phyloP scores from a whole-genome alignment of 2,329 filamentous ascomycete genomes.

The Arthrobotrys pseudoclavata region DNA sequence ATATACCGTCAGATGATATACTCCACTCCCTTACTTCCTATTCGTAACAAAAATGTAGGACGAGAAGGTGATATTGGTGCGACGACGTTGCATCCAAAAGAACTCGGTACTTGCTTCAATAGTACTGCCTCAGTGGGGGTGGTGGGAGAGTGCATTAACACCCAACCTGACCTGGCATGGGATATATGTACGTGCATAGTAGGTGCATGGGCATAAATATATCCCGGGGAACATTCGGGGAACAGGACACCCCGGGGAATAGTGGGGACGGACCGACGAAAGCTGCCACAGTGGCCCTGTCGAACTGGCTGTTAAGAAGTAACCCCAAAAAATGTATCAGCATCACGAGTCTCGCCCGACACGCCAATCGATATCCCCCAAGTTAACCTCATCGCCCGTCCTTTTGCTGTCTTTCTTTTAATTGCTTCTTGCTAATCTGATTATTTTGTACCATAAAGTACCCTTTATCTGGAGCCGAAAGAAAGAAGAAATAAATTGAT shows the following conservation, averaged over 20 bases:
- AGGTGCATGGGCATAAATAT: too few relatives aligned
- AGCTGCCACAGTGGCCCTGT: constrained; percentile 48
- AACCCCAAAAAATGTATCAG: constrained; percentile 4
- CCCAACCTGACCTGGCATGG: too few relatives aligned
- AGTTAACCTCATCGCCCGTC: constrained; percentile 15
- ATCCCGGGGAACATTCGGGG: too few relatives aligned
- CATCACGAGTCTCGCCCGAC: constrained; percentile 45
- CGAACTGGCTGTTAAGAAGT: not conserved
- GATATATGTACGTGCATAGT: too few relatives aligned
- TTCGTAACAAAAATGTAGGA: too few relatives aligned
- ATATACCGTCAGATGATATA: too few relatives aligned
- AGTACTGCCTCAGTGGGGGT: not conserved
- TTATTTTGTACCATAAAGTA: not conserved
- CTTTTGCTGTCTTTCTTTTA: constrained; percentile 2
- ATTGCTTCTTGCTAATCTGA: not conserved
- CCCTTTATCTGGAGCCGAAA: not conserved
- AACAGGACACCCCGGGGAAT: too few relatives aligned
- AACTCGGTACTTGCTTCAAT: not conserved
- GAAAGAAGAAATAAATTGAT: not conserved
- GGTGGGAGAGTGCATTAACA: too few relatives aligned
- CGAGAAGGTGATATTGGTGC: too few relatives aligned
- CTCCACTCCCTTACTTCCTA: too few relatives aligned
- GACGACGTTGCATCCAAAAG: not conserved
- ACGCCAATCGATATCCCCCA: not conserved
- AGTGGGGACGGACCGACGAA: not conserved